Evolutionary conservation across 257 asterid species (phyloP).

Genomic region (Perilla frutescens): DNA sequence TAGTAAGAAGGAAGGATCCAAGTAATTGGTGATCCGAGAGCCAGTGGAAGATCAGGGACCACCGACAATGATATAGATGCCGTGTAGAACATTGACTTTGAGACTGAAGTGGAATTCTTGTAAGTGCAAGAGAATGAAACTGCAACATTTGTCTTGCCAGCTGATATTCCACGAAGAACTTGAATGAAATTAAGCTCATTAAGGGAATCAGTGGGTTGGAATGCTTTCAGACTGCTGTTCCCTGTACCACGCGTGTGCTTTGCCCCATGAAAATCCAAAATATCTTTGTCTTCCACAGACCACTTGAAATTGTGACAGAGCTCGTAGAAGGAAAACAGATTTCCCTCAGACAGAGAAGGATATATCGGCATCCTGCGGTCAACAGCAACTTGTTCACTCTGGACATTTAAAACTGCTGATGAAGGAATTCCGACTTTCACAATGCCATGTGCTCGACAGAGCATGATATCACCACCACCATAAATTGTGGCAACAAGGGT

Average conservation of each 20-base stretch:
- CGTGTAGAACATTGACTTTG: slow-evolving; percentile 58
- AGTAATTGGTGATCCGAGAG: slow-evolving; percentile 74
- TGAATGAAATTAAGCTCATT: slow-evolving; percentile 58
- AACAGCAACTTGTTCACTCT: slow-evolving; percentile 77
- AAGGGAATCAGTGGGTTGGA: slow-evolving; percentile 43
- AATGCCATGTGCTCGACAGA: slow-evolving; percentile 70
- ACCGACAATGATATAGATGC: slow-evolving; percentile 71
- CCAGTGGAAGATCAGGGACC: slow-evolving; percentile 80
- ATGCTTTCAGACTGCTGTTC: slow-evolving; percentile 36
- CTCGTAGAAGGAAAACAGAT: slow-evolving; percentile 81
- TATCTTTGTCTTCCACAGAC: slow-evolving; percentile 64
- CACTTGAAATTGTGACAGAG: slow-evolving; percentile 71
- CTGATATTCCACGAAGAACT: slow-evolving; percentile 71
- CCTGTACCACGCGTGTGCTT: slow-evolving; percentile 34
- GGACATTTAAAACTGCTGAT: slow-evolving; percentile 69
- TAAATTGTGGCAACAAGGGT: slow-evolving; percentile 70
- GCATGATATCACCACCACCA: slow-evolving; percentile 58
- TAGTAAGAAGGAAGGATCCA: slow-evolving; percentile 92
- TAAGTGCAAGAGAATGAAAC: slow-evolving; percentile 82
- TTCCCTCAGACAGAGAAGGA: slow-evolving; percentile 80
- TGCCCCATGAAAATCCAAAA: slow-evolving; percentile 55
- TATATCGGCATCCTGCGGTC: slow-evolving; percentile 63
- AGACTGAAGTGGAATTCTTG: slow-evolving; percentile 44
- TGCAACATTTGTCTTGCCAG: slow-evolving; percentile 68
- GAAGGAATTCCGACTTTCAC: slow-evolving; percentile 85